Conservation (phyloP, 176 grass and related monocot genomes). For the Carex myosuroides region DNA sequence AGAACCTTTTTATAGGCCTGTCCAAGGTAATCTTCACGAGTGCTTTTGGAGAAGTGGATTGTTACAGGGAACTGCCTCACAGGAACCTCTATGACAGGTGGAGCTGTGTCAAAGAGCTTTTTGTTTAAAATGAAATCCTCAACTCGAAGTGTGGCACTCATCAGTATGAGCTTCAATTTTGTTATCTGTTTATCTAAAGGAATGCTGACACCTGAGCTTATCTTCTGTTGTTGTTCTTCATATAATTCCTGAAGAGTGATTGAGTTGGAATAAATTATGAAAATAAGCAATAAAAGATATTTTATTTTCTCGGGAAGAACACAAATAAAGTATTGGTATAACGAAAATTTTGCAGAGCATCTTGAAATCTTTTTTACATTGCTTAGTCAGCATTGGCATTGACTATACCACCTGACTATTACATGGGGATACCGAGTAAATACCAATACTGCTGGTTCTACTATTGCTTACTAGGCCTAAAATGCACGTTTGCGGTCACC, state of each 20-base stretch:
- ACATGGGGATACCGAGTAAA: neutral
- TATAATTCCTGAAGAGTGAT: constrained; percentile 41
- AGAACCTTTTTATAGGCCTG: constrained; percentile 92
- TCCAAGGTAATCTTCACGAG: constrained; percentile 72
- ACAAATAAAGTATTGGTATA: neutral
- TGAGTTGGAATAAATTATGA: neutral
- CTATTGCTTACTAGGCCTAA: neutral
- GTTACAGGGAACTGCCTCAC: constrained; percentile 83
- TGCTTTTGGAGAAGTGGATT: constrained; percentile 83
- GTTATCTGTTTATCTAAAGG: constrained; percentile 48
- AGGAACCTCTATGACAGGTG: constrained; percentile 67
- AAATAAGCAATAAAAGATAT: neutral
- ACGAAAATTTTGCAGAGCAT: neutral
- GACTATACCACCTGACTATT: neutral
- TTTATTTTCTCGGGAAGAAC: neutral
- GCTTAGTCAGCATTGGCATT: neutral
- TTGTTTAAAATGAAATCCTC: constrained; percentile 84
- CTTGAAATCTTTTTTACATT: neutral
- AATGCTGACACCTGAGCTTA: constrained; percentile 41
- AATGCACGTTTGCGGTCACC: neutral
- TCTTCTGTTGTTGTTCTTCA: constrained; percentile 57
- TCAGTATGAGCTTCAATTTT: constrained; percentile 80
- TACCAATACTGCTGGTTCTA: neutral
- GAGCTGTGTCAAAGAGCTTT: constrained; percentile 66
- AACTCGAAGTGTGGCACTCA: constrained; percentile 94